Conservation (phyloP, 768 basidiomycete genomes). For the Baorangia bicolor region DNA sequence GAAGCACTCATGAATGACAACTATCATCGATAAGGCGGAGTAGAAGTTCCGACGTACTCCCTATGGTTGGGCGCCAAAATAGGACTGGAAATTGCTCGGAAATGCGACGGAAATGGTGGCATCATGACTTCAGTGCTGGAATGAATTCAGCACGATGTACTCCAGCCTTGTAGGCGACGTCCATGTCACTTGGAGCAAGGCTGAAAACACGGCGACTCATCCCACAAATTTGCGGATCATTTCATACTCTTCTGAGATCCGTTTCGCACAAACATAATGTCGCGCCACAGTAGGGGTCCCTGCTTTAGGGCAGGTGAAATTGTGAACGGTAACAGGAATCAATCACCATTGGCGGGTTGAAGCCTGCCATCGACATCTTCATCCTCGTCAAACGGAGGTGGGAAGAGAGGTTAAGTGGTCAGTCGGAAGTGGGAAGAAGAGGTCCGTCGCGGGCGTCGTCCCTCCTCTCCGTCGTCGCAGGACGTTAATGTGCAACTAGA, state of each 20-base stretch:
- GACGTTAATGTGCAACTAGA: conserved; percentile 28
- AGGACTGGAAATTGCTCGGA: conserved; percentile 20
- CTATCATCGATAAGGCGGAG: conserved; percentile 35
- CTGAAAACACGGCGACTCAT: conserved; percentile 11
- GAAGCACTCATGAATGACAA: conserved; percentile 14
- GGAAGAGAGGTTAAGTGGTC: conserved; percentile 62
- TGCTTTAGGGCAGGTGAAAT: conserved; percentile 36
- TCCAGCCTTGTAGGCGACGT: conserved; percentile 6
- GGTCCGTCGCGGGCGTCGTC: conserved; percentile 38
- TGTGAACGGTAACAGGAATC: conserved; percentile 6
- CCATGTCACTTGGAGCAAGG: conserved; percentile 9
- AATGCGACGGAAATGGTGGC: conserved; percentile 25
- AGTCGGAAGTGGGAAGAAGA: conserved; percentile 75
- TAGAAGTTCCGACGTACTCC: conserved; percentile 25
- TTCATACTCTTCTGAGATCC: conserved; percentile 12
- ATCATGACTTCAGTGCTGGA: conserved; percentile 17
- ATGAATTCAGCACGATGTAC: conserved; percentile 16
- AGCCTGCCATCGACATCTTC: conserved; percentile 40
- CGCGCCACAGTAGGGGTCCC: conserved; percentile 30
- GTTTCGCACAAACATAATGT: conserved; percentile 1
- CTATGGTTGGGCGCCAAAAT: conserved; percentile 17
- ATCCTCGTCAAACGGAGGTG: conserved; percentile 63
- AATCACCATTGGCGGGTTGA: conserved; percentile 20
- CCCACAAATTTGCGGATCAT: conserved; percentile 1
- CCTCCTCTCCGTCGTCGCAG: conserved; percentile 3